Percentiles rank a stretch among this genome's conserved stretches.
phyloP scores from a whole-genome alignment of 139 green algal genomes.

The Chlamydomonas sp. region DNA sequence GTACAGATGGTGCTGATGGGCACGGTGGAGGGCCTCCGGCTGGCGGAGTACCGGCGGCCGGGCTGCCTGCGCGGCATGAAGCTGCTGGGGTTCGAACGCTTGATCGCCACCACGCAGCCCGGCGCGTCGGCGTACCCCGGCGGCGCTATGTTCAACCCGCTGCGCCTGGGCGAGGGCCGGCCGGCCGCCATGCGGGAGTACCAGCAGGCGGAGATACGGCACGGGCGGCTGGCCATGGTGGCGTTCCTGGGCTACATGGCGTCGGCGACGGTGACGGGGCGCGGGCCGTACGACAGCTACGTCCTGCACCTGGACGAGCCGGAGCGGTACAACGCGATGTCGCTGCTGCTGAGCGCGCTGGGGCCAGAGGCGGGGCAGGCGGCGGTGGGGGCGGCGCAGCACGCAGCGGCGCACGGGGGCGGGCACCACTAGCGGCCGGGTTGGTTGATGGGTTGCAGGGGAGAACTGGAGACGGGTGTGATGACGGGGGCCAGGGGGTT shows the following conservation, averaged over 20 bases:
- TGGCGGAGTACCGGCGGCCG: slow-evolving; percentile 63
- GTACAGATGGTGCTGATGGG: slow-evolving; percentile 64
- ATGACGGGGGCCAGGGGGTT: too few species aligned
- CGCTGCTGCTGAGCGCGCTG: background rate
- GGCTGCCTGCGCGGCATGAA: slow-evolving; percentile 45
- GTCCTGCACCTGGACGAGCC: slow-evolving; percentile 31
- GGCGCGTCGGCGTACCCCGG: slow-evolving; percentile 73
- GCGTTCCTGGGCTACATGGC: slow-evolving; percentile 57
- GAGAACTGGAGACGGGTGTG: background rate
- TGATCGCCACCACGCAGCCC: slow-evolving; percentile 46
- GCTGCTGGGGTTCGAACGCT: slow-evolving; percentile 62
- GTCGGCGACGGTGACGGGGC: slow-evolving; percentile 39
- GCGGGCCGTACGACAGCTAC: slow-evolving; percentile 39
- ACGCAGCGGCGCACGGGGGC: too few species aligned
- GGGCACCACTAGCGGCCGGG: too few species aligned
- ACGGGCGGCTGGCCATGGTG: slow-evolving; percentile 66
- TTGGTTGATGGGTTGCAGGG: background rate
- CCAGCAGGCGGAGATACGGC: slow-evolving; percentile 58
- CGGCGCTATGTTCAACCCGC: slow-evolving; percentile 76
- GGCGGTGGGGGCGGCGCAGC: background rate
- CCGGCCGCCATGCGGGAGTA: slow-evolving; percentile 38
- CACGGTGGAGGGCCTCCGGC: slow-evolving; percentile 65
- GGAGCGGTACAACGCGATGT: slow-evolving; percentile 12
- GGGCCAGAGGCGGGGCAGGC: background rate
- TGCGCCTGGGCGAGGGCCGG: slow-evolving; percentile 32